Evolutionary conservation across 306 rosid genomes (phyloP).

Genomic region (Pyrus bretschneideri): DNA sequence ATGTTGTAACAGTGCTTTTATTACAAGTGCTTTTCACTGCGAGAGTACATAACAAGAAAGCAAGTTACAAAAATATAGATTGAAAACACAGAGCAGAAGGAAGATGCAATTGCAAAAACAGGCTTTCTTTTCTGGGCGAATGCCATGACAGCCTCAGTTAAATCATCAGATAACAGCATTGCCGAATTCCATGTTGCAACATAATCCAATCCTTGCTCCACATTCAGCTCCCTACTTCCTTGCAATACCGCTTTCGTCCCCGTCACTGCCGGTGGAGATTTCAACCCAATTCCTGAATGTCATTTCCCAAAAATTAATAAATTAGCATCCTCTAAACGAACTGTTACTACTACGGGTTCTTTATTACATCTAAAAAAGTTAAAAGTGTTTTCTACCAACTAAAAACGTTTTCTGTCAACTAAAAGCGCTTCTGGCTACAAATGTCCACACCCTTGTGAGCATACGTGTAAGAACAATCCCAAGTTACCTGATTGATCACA

Average conservation of each 20-base stretch:
- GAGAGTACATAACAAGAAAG: too few relatives aligned
- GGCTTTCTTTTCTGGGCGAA: constrained; percentile 51
- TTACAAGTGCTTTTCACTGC: too few relatives aligned
- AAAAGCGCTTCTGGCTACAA: too few relatives aligned
- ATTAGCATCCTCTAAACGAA: too few relatives aligned
- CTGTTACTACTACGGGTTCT: too few relatives aligned
- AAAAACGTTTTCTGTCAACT: neutral
- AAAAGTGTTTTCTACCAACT: too few relatives aligned
- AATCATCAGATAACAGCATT: constrained; percentile 52
- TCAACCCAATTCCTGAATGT: constrained; percentile 50
- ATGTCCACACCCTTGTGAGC: neutral
- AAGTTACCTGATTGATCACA: neutral
- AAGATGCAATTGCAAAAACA: neutral
- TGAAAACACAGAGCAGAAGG: neutral
- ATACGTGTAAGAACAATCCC: neutral
- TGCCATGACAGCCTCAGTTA: constrained; percentile 55
- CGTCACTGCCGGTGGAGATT: constrained; percentile 62
- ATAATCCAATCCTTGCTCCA: constrained; percentile 80
- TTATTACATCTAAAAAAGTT: too few relatives aligned
- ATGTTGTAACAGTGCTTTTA: neutral
- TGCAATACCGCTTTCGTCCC: constrained; percentile 82
- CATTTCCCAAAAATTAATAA: neutral
- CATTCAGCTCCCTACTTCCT: constrained; percentile 57
- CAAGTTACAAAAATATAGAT: too few relatives aligned
- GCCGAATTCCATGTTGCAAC: constrained; percentile 81